Conservation (phyloP, 2,329 filamentous ascomycete genomes). For the Cladophialophora chaetospira region DNA sequence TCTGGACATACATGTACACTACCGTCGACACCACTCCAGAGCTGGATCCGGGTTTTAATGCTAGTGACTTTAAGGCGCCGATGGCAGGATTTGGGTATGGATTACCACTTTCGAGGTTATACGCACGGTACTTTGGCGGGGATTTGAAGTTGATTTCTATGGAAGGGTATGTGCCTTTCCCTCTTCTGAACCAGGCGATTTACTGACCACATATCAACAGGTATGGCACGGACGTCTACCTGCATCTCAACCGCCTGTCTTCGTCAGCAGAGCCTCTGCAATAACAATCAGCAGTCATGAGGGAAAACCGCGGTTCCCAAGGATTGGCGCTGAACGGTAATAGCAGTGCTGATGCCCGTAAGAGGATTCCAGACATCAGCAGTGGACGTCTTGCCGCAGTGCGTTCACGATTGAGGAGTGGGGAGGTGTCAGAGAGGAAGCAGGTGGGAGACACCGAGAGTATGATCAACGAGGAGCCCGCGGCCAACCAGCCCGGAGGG, state of each 20-base stretch:
- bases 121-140: slow-evolving; percentile 95
- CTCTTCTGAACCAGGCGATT: neutral
- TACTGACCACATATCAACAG: slow-evolving; percentile 51
- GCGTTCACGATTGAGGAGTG: slow-evolving; percentile 68
- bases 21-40: slow-evolving; percentile 95
- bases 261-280: slow-evolving; percentile 95
- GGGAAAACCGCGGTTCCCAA: slow-evolving; percentile 45
- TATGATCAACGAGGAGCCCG: slow-evolving; percentile 62
- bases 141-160: slow-evolving; percentile 98
- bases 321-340: slow-evolving; percentile 52
- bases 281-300: slow-evolving; percentile 81
- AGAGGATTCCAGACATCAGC: slow-evolving; percentile 17
- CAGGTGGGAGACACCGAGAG: slow-evolving; percentile 88
- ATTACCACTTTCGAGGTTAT: slow-evolving; percentile 87
- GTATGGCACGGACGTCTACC: slow-evolving; percentile 97
- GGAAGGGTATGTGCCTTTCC: slow-evolving; percentile 74
- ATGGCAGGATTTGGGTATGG: slow-evolving; percentile 99
- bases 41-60: slow-evolving; percentile 95
- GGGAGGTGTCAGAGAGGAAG: slow-evolving; percentile 80
- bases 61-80: slow-evolving; percentile 97
- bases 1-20: slow-evolving; percentile 99
- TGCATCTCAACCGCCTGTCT: slow-evolving; percentile 92
- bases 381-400: slow-evolving; percentile 53
- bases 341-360: slow-evolving; percentile 6
- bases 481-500: slow-evolving; percentile 25